Evolutionary conservation across 306 rosid genomes (phyloP), one percentile per base, ranked within the genome.

Genomic region (Castanea mollissima): DNA sequence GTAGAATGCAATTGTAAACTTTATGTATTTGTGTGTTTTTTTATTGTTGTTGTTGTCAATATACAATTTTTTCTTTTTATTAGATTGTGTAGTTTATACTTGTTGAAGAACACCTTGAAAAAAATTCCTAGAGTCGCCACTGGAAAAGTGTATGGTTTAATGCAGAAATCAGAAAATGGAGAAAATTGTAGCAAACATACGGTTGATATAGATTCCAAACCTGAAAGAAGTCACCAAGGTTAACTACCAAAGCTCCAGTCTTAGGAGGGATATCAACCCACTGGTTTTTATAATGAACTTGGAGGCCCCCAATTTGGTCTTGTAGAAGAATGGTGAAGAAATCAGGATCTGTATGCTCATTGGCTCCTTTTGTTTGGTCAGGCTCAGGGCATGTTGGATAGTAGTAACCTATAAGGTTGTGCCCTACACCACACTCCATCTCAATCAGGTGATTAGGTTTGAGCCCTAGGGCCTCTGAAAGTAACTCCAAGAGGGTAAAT

Each of bases 331-430:
- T 65, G 29, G 94, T 88, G 46, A 90, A 79, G 82, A 87, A 87
- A 19, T 77, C 89, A 65, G 88, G 88, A 78, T 87, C 91, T n/a
- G 86, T 75, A 67, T 90, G 91, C 18, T 35, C 74, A 32, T 73
- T 73, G 13, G 83, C 54, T 23, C 94, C 91, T 69, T 88, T 20
- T 0, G 91, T 82, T 3, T 87, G 44, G 18, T 92, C 77, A 59
- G 94, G 94, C 59, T 87, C 77, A 18, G 89, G 94, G 76, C 97
- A 90, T 13, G 90, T 49, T 56, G 94, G 97, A 80, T 87, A 90
- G 82, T 88, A 88, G 56, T 90, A 89, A 49, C 80, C 34, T 0
- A 86, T 59, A 77, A 83, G 44, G 38, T 20, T 6, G 13, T 77
- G 83, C 0, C 83, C 90, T 74, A 84, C 85, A 34, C 72, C 77